Conservation (phyloP, 202 grass and related monocot species). For the Setaria italica region DNA sequence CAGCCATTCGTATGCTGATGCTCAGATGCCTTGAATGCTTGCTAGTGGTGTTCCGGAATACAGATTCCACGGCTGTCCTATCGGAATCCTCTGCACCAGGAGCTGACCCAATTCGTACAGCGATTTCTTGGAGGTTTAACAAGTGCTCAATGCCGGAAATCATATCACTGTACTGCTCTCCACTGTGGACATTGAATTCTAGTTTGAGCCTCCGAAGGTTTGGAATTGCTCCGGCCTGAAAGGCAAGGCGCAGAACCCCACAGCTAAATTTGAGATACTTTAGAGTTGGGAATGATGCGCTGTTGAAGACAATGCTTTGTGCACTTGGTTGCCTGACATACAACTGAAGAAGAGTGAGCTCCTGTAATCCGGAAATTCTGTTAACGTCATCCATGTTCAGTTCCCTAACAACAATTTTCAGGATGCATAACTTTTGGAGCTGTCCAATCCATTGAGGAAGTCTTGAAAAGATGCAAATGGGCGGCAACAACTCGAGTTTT, state of each 20-base stretch:
- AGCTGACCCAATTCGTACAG: not conserved
- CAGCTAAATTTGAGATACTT: conserved; percentile 14
- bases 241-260: not conserved
- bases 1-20: not conserved
- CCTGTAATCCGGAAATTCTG: not conserved
- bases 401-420: conserved; percentile 34
- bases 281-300: not conserved
- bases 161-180: not conserved
- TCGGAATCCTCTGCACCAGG: not conserved
- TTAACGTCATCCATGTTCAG: not conserved
- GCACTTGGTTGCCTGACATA: not conserved
- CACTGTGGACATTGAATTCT: not conserved
- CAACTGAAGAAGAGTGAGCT: not conserved
- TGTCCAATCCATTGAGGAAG: conserved; percentile 31
- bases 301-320: not conserved
- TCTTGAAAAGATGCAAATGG: conserved; percentile 32
- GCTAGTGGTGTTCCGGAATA: not conserved
- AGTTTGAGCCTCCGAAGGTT: conserved; percentile 2
- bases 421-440: not conserved
- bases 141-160: conserved; percentile 15
- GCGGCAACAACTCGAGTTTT: conserved; percentile 7
- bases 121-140: not conserved
- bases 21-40: not conserved
- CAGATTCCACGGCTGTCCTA: not conserved
- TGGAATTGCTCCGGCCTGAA: not conserved